These are phyloP conservation scores for Leishmania aethiopica DNA, from an alignment of 208 protist species.

Conservation along the genomic window DNA sequence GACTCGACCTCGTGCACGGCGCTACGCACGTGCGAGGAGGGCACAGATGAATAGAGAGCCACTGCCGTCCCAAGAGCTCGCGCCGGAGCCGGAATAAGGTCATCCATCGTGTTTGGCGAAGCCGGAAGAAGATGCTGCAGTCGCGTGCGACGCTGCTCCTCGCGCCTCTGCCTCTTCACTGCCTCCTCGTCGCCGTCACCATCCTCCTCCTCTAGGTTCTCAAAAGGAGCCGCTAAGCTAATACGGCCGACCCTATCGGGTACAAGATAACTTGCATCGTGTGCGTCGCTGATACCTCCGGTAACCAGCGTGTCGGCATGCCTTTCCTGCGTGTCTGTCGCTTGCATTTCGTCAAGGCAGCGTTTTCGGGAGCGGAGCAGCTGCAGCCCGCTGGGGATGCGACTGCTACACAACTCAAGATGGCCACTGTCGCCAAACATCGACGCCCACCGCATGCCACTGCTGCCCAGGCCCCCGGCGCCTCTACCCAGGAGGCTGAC, in stretches of 20 bases:
- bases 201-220: neutral
- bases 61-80: neutral
- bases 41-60: neutral
- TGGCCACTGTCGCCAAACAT: neutral
- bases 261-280: neutral
- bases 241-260: neutral
- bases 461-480: neutral
- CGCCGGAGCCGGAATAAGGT: conserved; percentile 25
- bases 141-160: conserved; percentile 11
- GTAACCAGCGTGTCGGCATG: neutral
- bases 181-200: neutral
- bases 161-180: conserved; percentile 24
- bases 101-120: conserved; percentile 11
- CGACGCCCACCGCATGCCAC: neutral
- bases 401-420: neutral
- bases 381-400: conserved; percentile 34
- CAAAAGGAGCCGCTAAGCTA: too few species aligned
- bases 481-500: neutral
- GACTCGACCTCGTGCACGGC: neutral
- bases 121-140: conserved; percentile 11
- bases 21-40: neutral
- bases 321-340: conserved; percentile 17
- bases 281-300: neutral
- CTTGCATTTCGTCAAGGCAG: conserved; percentile 65
- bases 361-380: conserved; percentile 69